Evolutionary conservation across 2,329 filamentous ascomycete species (phyloP).

Genomic region (Raffaelea albimanens): DNA sequence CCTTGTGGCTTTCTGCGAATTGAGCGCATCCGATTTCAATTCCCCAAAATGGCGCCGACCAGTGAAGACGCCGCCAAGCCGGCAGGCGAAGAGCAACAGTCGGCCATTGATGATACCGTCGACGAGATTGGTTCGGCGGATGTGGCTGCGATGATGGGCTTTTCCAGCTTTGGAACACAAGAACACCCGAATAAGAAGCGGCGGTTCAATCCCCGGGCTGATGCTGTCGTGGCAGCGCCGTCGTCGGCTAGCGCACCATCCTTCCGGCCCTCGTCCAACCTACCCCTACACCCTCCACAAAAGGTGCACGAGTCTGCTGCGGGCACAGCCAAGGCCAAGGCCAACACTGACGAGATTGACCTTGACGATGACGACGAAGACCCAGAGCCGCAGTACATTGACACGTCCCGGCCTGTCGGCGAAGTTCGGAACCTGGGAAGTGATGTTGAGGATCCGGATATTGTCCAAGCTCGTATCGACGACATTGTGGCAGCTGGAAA

Average conservation of each 20-base stretch:
- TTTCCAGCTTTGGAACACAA: constrained; percentile 57
- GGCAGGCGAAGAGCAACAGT: background rate
- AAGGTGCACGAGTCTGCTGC: background rate
- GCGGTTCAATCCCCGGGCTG: constrained; percentile 50
- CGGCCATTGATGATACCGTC: constrained; percentile 6
- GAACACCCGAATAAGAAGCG: constrained; percentile 51
- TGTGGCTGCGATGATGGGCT: constrained; percentile 63
- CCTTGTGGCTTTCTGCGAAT: too few species aligned
- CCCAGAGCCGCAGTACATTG: constrained; percentile 20
- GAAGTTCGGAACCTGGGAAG: constrained; percentile 6
- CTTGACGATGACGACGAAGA: constrained; percentile 28
- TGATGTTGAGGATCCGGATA: constrained; percentile 8
- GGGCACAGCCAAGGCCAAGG: background rate
- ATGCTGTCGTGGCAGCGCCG: constrained; percentile 32
- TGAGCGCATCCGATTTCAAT: too few species aligned
- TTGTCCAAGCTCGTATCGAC: constrained; percentile 18
- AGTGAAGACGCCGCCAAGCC: background rate
- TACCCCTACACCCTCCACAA: constrained; percentile 11
- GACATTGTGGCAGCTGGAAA: constrained; percentile 15
- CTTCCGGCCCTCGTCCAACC: constrained; percentile 14
- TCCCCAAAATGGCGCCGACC: background rate
- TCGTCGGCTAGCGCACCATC: background rate
- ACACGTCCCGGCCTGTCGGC: constrained; percentile 23
- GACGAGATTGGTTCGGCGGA: constrained; percentile 33
- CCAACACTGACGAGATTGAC: constrained; percentile 36